Evolutionary conservation across 164 flowering plant genomes (phyloP).

Genomic region (Akebia trifoliata): DNA sequence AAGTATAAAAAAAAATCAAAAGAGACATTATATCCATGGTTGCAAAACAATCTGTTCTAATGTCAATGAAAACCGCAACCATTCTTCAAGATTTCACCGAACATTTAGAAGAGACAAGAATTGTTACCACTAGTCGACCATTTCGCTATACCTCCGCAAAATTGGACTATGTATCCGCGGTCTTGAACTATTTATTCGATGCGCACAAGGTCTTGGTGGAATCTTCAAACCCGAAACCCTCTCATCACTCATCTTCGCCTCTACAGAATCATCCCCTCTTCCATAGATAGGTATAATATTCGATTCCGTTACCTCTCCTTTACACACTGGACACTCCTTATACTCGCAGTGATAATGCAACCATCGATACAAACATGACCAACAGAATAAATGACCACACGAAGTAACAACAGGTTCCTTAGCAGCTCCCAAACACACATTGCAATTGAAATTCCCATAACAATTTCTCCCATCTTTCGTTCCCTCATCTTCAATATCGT

Average conservation of each 20-base stretch:
- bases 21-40: no score
- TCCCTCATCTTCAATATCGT: slow-evolving; percentile 18
- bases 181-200: slow-evolving; percentile 23
- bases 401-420: slow-evolving; percentile 38
- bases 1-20: no score
- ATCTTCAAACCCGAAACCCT: slow-evolving; percentile 26
- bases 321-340: slow-evolving; percentile 37
- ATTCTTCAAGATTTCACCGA: no score
- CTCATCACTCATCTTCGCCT: slow-evolving; percentile 12
- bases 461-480: slow-evolving; percentile 12
- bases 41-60: no score
- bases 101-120: no score
- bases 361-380: slow-evolving; percentile 39
- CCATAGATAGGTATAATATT: slow-evolving; percentile 31
- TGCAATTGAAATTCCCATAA: slow-evolving; percentile 27
- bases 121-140: no score
- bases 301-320: slow-evolving; percentile 29
- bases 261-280: slow-evolving; percentile 21
- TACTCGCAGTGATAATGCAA: slow-evolving; percentile 24
- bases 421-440: slow-evolving; percentile 35
- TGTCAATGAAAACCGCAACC: no score
- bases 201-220: slow-evolving; percentile 32
- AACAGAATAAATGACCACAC: slow-evolving; percentile 37
- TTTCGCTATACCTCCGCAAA: slow-evolving; percentile 11
- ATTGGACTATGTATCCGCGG: slow-evolving; percentile 18